Base-by-base conservation (phyloP, 2,329 filamentous ascomycete species). In the Penicillium decumbens region DNA sequence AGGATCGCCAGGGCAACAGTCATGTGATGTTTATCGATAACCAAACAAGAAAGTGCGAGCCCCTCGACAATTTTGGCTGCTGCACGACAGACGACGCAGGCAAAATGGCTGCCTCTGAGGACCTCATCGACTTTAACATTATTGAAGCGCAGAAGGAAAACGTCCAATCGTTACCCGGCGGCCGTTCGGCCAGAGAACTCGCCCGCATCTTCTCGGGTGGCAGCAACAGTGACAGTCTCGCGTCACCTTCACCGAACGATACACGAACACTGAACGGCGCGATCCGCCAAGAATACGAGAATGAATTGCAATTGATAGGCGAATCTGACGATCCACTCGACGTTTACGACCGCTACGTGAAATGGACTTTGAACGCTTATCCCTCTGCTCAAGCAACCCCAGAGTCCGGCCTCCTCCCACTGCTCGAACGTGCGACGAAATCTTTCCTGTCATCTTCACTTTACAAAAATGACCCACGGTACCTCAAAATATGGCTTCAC, bases 81-180 rank as follows among this genome's bases (percentile, higher is more conserved):
- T 32, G 39, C 40, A 27, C 28, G 28, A 29, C 29, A 82, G 60
- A 84, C 77, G 42, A 39, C 82, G 73, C 6, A 81, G 60, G 59
- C 60, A 63, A 59, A 28, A 74, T 75, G 72, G 65, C 70, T 61
- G 64, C 58, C 50, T 61, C 68, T 38, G 67, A 72, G 35, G 74
- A 76, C 55, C 64, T 74, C 43, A 71, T 77, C 57, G 68, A 77
- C 74, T 97, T 98, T 75, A 88, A 95, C 63, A 81, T 96, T 56
- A 96, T 98, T 72, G 93, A 98, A 74, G 83, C 82, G 41, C 91
- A 96, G 63, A 98, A 98, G 74, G 93, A 98, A 75, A 98, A 98
- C 72, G 96, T 98, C 49, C 91, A 96, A 71, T 85, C 90, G 20
- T 80, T 98, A 10, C 91, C 92, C 13, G 87, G 89, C 55, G 93